Evolutionary conservation across 1,284 basidiomycete species (phyloP), one percentile per base, ranked within the genome.

Genomic region (Trametes pubescens): DNA sequence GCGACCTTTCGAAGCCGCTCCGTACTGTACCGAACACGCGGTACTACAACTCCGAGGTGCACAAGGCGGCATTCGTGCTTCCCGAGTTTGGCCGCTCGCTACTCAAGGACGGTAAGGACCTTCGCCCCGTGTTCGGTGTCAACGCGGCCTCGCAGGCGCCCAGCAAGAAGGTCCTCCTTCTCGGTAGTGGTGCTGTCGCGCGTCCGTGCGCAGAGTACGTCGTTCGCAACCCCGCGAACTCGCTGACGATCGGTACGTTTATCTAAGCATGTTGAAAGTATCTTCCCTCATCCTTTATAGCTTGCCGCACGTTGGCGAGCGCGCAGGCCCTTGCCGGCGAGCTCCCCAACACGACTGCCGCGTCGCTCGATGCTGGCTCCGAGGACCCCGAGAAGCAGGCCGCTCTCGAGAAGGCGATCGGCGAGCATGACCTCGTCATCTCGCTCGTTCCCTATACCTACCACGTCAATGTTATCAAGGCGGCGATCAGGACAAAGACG

Each of bases 401-500:
- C 18, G 91, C 88, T 5, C 90, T 99, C 53, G 93, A 95, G 71
- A 82, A 83, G 44, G 89, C 90, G 53, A 86, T 99, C 67, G 92
- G 92, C 51, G 90, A 87, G 57, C 90, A 95, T 78, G 95, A 99
- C 79, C 86, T 99, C 64, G 95, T 99, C 76, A 93, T 99, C 75
- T 98, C 95, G 38, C 89, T 99, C 75, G 96, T 99, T 69, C 98
- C 98, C 9, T 99, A 99, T 85, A 96, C 90, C 62, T 85, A 92
- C 84, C 97, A 99, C 78, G 90, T 90, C 18, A 82, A 84, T 43
- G 95, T 99, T 74, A 97, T 99, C 83, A 91, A 94, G 79, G 93
- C 95, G 16, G 97, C 96, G 43, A 96, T 98, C 84, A 95, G 95
- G 82, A 89, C 90, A 76, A 96, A 96, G 84, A 95, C 92, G 51